These are phyloP conservation scores for Cryptococcus sp. DNA, from an alignment of 1,284 basidiomycete genomes.

Conservation along the genomic window DNA sequence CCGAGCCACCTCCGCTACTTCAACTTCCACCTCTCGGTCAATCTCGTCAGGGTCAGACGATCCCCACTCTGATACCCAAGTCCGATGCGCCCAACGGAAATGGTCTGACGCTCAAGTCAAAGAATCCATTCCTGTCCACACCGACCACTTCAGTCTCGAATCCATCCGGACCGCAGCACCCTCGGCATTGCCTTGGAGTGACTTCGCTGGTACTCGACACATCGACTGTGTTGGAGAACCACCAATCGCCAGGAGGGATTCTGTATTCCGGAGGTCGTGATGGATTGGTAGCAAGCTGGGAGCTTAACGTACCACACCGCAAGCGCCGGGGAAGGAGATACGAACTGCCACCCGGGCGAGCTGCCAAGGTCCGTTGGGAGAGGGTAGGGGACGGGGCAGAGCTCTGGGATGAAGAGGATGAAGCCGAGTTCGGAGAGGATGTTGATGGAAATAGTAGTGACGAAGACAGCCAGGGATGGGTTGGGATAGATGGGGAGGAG, in stretches of 20 bases:
- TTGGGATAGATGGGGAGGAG: constrained; percentile 8
- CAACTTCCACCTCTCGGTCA: constrained; percentile 64
- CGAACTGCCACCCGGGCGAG: constrained; percentile 26
- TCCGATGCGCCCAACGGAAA: constrained; percentile 14
- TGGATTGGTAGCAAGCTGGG: constrained; percentile 87
- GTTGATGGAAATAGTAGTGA: constrained; percentile 57
- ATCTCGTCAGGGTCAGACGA: constrained; percentile 59
- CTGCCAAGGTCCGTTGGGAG: constrained; percentile 33
- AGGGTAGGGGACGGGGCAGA: constrained; percentile 43
- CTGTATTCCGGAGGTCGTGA: constrained; percentile 91
- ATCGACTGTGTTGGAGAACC: constrained; percentile 66
- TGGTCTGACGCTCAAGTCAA: constrained; percentile 9
- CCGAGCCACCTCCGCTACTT: constrained; percentile 60
- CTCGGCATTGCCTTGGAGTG: constrained; percentile 80
- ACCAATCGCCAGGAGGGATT: constrained; percentile 72
- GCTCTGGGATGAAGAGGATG: constrained; percentile 64
- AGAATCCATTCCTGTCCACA: constrained; percentile 29
- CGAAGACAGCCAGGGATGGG: constrained; percentile 34
- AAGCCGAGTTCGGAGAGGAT: constrained; percentile 51
- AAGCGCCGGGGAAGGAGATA: constrained; percentile 48
- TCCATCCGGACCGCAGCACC: constrained; percentile 50
- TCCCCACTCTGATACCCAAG: constrained; percentile 60
- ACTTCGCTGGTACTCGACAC: constrained; percentile 80
- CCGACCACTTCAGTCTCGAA: constrained; percentile 13
- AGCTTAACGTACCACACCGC: constrained; percentile 67